Conservation (phyloP, 2,329 filamentous ascomycete genomes). For the Neofusicoccum laricinum region DNA sequence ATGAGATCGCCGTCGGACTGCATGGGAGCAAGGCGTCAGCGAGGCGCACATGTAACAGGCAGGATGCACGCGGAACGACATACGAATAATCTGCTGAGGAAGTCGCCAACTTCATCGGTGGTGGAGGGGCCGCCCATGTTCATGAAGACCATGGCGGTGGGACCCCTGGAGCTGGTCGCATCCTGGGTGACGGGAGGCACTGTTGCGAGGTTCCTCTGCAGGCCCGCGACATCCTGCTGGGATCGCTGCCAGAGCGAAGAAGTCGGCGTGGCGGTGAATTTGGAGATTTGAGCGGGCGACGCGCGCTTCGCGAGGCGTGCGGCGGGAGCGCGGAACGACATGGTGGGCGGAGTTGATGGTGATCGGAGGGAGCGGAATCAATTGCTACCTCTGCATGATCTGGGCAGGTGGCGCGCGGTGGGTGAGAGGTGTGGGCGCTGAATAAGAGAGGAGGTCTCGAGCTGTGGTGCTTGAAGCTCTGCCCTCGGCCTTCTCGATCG, state of each 20-base stretch:
- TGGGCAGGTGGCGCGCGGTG: not conserved
- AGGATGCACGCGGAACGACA: constrained; percentile 31
- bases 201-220: constrained; percentile 10
- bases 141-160: constrained; percentile 97
- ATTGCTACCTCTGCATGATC: constrained; percentile 15
- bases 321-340: constrained; percentile 37
- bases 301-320: constrained; percentile 32
- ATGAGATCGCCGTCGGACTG: constrained; percentile 92
- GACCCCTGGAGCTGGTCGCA: constrained; percentile 67
- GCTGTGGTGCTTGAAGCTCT: not conserved
- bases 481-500: constrained; percentile 3
- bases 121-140: constrained; percentile 98
- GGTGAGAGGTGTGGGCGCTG: not conserved
- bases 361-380: constrained; percentile 19
- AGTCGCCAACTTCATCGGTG: constrained; percentile 81
- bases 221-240: not conserved
- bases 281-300: constrained; percentile 27
- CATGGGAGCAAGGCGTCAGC: not conserved
- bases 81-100: constrained; percentile 90
- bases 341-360: constrained; percentile 25
- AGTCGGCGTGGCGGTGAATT: constrained; percentile 28
- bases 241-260: constrained; percentile 32
- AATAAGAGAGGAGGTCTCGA: constrained; percentile 8
- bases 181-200: constrained; percentile 79
- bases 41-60: not conserved